Base-by-base conservation (phyloP, 2,329 filamentous ascomycete species). In the Microdochium trichocladiopsis region DNA sequence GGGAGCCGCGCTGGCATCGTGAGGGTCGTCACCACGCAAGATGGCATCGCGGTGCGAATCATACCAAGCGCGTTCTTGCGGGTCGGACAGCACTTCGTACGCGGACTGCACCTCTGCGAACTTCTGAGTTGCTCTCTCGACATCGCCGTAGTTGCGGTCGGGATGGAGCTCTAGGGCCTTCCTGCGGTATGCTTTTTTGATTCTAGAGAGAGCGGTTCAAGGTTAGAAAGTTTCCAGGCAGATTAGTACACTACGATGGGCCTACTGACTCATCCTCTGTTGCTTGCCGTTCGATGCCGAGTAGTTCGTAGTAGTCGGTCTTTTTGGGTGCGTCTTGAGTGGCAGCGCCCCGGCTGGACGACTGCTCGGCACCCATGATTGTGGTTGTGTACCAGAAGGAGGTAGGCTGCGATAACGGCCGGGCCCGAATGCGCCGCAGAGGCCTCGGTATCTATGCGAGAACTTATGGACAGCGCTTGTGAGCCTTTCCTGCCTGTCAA, bases 41-140 rank as follows among this genome's bases (percentile, higher is more conserved):
- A 97, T 95, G 50, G 88, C 84, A 60, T 91, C 86, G 55, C 90
- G 86, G 66, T 99, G 94, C 2, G 91, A 91, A 70, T 99, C 93
- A 72, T 99, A 99, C 94, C 94, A 99, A 28, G 92, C 87, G 60
- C 94, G 84, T 68, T 99, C 94, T 66, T 99, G 93, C 11, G 91
- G 85, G 67, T 99, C 94, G 2, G 92, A 95, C 1, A 99, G 80
- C n/a, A 99, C 83, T 68, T 97, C 90, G 67, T 99, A 95, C 48
- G 94, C 94, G 33, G 91, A 81, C 68, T 96, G 93, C 25, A 97
- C 79, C 65, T 96, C 91, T 49, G 94, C 91, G 66, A 99, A 99
- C 50, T 86, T 83, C 58, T 77, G 81, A 1, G 94, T 99, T 2
- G 93, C 86, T 57, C 84, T 81, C 62, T 95, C 90, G 55, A 87